A percentile compares a stretch with the other conserved stretches of the same genome.
Evolutionary conservation across 2,329 filamentous ascomycete genomes (phyloP).

Genomic region (Pseudopithomyces maydicus): DNA sequence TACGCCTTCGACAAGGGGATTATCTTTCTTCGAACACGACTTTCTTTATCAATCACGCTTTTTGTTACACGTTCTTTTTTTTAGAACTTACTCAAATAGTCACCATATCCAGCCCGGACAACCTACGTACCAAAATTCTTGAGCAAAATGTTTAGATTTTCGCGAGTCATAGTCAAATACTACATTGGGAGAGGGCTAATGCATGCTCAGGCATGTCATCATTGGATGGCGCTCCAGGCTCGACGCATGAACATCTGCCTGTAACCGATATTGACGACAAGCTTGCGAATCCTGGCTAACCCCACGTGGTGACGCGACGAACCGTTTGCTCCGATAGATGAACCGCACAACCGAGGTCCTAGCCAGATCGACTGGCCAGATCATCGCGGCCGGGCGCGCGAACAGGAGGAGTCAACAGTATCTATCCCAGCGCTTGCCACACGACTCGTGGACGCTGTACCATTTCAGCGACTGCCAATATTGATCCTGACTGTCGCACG

Average conservation of each 20-base stretch:
- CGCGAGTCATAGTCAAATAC: background rate
- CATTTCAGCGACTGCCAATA: background rate
- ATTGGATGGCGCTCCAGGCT: background rate
- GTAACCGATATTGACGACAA: conserved; percentile 1
- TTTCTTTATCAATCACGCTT: too few relatives aligned
- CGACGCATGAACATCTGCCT: background rate
- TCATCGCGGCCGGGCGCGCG: background rate
- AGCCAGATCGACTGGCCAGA: conserved; percentile 1
- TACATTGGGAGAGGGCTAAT: background rate
- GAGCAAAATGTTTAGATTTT: background rate
- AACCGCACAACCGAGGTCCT: background rate
- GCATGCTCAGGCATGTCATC: background rate
- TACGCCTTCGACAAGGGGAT: too few relatives aligned
- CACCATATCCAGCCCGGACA: too few relatives aligned
- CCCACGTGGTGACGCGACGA: background rate
- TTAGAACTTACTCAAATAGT: too few relatives aligned
- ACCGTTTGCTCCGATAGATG: background rate
- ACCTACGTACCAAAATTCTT: too few relatives aligned
- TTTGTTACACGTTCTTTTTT: too few relatives aligned
- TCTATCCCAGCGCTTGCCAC: background rate
- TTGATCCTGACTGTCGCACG: background rate
- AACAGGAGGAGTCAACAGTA: background rate
- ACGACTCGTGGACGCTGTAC: background rate
- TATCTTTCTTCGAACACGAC: too few relatives aligned
- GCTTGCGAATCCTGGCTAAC: conserved; percentile 1